These are phyloP conservation scores for Coprinellus micaceus DNA, from an alignment of 768 basidiomycete species.

Conservation along the genomic window DNA sequence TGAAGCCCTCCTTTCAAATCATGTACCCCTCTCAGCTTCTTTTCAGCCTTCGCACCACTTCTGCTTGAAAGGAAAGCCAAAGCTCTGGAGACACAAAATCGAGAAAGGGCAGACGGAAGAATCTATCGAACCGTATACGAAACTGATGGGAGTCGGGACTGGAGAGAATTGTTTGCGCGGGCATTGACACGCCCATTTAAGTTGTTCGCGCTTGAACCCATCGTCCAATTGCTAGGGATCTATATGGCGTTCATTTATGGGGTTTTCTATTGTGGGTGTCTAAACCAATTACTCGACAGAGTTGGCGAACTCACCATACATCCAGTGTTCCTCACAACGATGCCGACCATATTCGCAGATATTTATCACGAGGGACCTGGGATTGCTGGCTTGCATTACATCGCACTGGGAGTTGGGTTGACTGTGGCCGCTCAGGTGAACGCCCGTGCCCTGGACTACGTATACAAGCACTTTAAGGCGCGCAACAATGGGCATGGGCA, in stretches of 20 bases:
- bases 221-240: constrained; percentile 61
- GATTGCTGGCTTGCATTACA: constrained; percentile 64
- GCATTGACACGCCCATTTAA: constrained; percentile 66
- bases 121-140: constrained; percentile 50
- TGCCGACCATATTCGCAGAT: constrained; percentile 54
- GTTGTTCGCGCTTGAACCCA: constrained; percentile 57
- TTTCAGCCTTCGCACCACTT: constrained; percentile 42
- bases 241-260: constrained; percentile 75
- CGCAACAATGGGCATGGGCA: constrained; percentile 47
- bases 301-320: background rate
- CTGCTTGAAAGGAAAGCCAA: constrained; percentile 51
- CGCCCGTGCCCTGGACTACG: constrained; percentile 51
- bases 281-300: background rate
- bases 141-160: constrained; percentile 43
- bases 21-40: constrained; percentile 17
- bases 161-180: constrained; percentile 46
- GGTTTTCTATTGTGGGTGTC: constrained; percentile 48
- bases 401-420: constrained; percentile 67
- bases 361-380: constrained; percentile 54
- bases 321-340: constrained; percentile 63
- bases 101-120: constrained; percentile 38
- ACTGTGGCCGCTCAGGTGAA: constrained; percentile 49
- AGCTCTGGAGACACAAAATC: constrained; percentile 42
- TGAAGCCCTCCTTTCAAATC: background rate
- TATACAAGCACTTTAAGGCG: constrained; percentile 48